A percentile compares a stretch with the other conserved stretches of the same genome.
phyloP scores from a whole-genome alignment of 257 asterid species.

The Perilla frutescens region DNA sequence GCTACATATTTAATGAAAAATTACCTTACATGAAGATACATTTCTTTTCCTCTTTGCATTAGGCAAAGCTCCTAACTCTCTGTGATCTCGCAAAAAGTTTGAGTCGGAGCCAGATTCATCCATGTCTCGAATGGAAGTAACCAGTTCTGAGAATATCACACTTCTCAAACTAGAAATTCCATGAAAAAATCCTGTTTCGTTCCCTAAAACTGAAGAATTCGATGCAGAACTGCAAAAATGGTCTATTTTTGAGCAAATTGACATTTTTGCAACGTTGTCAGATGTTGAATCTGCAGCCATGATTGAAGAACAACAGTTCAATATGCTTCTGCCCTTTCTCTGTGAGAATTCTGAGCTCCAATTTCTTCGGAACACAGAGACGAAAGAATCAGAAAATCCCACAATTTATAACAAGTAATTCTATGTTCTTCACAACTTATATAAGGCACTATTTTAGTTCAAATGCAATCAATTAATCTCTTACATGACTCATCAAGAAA shows the following conservation, averaged over 20 bases:
- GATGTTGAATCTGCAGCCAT: neutral
- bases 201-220: neutral
- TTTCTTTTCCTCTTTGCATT: conserved; percentile 2
- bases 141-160: no score
- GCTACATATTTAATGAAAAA: no score
- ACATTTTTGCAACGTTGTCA: neutral
- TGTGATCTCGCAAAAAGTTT: no score
- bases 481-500: no score
- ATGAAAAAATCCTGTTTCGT: neutral
- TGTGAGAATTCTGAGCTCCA: no score
- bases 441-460: no score
- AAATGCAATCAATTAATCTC: no score
- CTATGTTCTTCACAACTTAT: no score
- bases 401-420: neutral
- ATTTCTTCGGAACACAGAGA: neutral
- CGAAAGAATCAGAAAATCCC: neutral
- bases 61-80: no score
- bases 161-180: no score
- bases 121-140: neutral
- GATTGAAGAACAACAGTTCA: neutral
- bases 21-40: neutral
- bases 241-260: neutral
- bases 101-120: neutral
- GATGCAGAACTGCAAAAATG: neutral
- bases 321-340: neutral